Conservation (phyloP, 1,284 basidiomycete genomes). For the Vanrija pseudolonga region DNA sequence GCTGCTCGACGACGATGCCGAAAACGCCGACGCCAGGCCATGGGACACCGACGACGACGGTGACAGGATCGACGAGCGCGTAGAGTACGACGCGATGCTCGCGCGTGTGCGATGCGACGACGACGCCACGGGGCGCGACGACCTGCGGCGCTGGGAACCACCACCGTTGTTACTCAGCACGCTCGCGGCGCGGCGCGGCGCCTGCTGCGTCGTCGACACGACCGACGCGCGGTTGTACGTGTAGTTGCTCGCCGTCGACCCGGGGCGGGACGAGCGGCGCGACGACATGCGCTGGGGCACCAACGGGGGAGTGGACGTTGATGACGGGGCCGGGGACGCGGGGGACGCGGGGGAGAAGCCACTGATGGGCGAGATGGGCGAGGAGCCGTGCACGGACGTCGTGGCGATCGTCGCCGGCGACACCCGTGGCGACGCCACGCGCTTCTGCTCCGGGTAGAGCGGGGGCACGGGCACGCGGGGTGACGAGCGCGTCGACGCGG, state of each 20-base stretch:
- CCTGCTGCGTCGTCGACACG: background rate
- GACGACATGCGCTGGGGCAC: background rate
- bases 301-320: background rate
- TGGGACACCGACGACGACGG: background rate
- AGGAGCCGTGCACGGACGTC: too few relatives aligned
- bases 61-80: background rate
- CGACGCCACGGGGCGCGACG: slow-evolving; percentile 5
- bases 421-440: too few relatives aligned
- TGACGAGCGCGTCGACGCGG: background rate
- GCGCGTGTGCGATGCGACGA: slow-evolving; percentile 5
- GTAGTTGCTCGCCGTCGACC: background rate
- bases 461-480: too few relatives aligned
- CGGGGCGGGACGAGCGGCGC: slow-evolving; percentile 2
- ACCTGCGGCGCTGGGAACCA: slow-evolving; percentile 2
- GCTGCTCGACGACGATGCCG: background rate
- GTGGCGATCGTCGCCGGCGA: too few relatives aligned
- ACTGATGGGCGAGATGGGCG: too few relatives aligned
- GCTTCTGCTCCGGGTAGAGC: too few relatives aligned
- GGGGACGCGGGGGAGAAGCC: too few relatives aligned
- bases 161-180: background rate
- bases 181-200: background rate
- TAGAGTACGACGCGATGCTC: slow-evolving; percentile 11
- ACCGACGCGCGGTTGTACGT: background rate
- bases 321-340: too few relatives aligned
- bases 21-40: background rate